Base-by-base conservation (phyloP, 2,329 filamentous ascomycete species). In the Helicocarpus griseus region DNA sequence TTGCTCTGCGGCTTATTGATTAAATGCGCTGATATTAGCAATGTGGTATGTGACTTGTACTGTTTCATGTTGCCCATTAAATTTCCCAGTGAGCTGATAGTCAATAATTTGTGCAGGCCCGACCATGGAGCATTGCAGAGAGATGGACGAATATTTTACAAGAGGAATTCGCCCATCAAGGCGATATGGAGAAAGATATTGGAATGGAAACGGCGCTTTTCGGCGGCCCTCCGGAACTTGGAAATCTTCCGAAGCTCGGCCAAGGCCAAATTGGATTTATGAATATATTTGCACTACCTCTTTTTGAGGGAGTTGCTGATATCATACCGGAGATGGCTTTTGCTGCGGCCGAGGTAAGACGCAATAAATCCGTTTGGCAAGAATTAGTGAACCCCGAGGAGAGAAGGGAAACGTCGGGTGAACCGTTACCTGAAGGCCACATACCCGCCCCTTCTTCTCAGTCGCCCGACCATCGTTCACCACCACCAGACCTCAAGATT, bases 11-110 rank as follows among this genome's bases (percentile, higher is more conserved):
- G 89, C 13, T 73, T 98, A 52, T 73, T 98, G 53, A 96, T 98
- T 71, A 98, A 98, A 68, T 97, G 93, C 65, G 93, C 93, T 36
- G 93, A 98, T 68, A 97, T 98, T 64, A 96, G 91, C 72, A 98
- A 98, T 66, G 93, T 97, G 67, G 87, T 91, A 78, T 68, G 87
- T 84, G 33, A 29, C 9, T 14, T 21, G 24, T 48, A 36, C 39
- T n/a, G 24, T 48, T 17, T 45, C 45, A 50, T 26, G 31, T 45
- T 46, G 45, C 36, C 29, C 36, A 19, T 26, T 36, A 47, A 13
- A n/a, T 17, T n/a, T 19, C 36, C 13, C 36, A 9, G 17, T 29
- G 38, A 28, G 44, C 55, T 61, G 61, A 67, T 64, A 48, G 41
- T 44, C 43, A 54, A 62, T 59, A 14, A 50, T 43, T 44, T 39